Percentiles rank a stretch among this genome's conserved stretches.
Conservation (phyloP, 2,329 filamentous ascomycete species). For the Neofusicoccum sp. region DNA sequence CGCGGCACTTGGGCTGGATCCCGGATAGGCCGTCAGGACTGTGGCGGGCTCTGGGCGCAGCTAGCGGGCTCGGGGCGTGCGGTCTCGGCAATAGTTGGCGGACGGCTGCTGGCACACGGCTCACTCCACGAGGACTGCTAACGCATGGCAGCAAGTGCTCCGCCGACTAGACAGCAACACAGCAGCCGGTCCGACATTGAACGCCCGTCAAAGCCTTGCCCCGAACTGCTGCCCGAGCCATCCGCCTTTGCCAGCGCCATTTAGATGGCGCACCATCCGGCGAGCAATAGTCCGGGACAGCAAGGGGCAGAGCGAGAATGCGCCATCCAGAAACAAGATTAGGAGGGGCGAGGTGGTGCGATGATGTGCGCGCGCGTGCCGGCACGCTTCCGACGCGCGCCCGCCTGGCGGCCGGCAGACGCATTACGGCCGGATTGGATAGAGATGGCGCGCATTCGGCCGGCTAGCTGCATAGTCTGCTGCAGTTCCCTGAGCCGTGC, state of each 20-base stretch:
- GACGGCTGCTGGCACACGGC: neutral
- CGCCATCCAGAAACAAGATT: neutral
- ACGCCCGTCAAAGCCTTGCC: neutral
- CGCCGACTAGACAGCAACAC: neutral
- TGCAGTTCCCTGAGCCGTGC: too few relatives aligned
- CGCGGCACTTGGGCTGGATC: too few relatives aligned
- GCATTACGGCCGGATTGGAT: too few relatives aligned
- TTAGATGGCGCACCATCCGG: neutral
- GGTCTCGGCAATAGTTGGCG: neutral
- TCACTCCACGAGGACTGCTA: neutral
- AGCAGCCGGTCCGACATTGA: slow-evolving; percentile 1
- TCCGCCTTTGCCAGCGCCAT: neutral
- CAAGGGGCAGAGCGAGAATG: too few relatives aligned
- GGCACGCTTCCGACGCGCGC: neutral
- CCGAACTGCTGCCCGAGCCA: neutral
- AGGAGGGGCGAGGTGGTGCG: neutral
- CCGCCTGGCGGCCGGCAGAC: too few relatives aligned
- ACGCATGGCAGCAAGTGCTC: neutral
- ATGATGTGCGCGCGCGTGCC: neutral
- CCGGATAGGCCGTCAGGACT: too few relatives aligned
- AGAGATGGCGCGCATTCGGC: too few relatives aligned
- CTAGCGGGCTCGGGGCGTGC: neutral
- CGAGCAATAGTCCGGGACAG: too few relatives aligned
- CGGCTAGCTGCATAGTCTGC: too few relatives aligned
- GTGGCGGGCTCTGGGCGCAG: too few relatives aligned